Conservation (phyloP, 1,284 basidiomycete genomes). For the Spongispora temasekensis region DNA sequence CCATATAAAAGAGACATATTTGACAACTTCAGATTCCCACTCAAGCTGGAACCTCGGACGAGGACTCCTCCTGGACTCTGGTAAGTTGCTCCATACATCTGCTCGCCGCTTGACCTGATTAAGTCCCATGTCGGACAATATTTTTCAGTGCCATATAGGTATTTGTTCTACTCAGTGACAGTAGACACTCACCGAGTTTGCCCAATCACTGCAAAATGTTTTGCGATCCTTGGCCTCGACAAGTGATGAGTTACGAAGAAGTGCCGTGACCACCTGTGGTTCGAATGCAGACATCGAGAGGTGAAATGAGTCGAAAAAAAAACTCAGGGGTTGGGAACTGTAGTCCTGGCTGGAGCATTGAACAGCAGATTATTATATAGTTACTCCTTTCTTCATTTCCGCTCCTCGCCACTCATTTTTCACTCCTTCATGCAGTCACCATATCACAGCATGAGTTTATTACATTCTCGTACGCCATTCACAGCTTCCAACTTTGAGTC, state of each 20-base stretch:
- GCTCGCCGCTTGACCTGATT: no score
- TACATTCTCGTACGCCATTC: background rate
- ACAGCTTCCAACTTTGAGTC: no score
- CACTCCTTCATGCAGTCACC: background rate
- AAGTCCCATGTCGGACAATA: background rate
- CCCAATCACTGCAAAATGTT: background rate
- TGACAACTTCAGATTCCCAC: background rate
- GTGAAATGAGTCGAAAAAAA: background rate
- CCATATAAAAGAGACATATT: background rate
- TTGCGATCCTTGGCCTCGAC: background rate
- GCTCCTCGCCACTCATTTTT: no score
- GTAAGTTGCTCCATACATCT: no score
- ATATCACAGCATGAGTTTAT: background rate
- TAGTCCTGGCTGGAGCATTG: background rate
- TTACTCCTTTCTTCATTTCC: background rate
- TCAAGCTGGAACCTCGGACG: background rate
- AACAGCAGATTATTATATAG: background rate
- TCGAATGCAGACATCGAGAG: background rate
- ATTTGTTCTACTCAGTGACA: background rate
- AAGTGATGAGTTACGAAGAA: background rate
- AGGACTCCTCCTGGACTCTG: background rate
- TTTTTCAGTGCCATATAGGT: no score
- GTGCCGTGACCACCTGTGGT: background rate
- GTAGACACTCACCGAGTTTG: no score
- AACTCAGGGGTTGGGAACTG: background rate